Percentiles rank a stretch among this genome's conserved stretches.
Conservation (phyloP, 2,329 filamentous ascomycete genomes). For the Sporothrix pseudoabietina region DNA sequence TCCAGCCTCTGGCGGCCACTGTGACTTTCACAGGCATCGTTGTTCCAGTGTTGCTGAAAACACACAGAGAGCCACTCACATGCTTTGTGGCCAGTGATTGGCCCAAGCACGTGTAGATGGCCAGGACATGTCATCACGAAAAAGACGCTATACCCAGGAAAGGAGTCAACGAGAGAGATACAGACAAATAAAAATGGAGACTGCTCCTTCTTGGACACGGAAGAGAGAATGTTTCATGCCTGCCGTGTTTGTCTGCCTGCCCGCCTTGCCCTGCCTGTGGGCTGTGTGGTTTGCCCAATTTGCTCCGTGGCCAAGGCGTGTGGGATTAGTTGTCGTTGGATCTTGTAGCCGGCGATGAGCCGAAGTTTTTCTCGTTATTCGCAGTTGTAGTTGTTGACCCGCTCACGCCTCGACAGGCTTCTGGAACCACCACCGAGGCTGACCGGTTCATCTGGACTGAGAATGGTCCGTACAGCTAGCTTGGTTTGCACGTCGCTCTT, state of each 20-base stretch:
- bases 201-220: not conserved
- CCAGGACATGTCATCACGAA: not conserved
- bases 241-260: not conserved
- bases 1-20: not conserved
- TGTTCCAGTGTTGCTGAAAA: not conserved
- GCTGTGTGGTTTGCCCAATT: not conserved
- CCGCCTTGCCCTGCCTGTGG: not conserved
- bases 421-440: no score
- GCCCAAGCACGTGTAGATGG: not conserved
- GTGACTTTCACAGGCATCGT: conserved; percentile 1
- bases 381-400: not conserved
- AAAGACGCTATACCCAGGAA: conserved; percentile 8
- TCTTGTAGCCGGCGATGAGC: conserved; percentile 28
- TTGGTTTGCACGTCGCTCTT: not conserved
- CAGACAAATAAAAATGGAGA: conserved; percentile 1
- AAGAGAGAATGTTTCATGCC: not conserved
- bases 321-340: not conserved
- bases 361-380: conserved; percentile 20
- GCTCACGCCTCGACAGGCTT: not conserved
- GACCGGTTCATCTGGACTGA: no score
- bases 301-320: not conserved
- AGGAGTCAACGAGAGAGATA: not conserved
- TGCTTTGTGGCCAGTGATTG: conserved; percentile 1
- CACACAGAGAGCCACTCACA: not conserved
- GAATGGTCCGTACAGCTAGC: not conserved